Base-by-base conservation (phyloP, 2,329 filamentous ascomycete genomes). In the Orbilia oligospora region DNA sequence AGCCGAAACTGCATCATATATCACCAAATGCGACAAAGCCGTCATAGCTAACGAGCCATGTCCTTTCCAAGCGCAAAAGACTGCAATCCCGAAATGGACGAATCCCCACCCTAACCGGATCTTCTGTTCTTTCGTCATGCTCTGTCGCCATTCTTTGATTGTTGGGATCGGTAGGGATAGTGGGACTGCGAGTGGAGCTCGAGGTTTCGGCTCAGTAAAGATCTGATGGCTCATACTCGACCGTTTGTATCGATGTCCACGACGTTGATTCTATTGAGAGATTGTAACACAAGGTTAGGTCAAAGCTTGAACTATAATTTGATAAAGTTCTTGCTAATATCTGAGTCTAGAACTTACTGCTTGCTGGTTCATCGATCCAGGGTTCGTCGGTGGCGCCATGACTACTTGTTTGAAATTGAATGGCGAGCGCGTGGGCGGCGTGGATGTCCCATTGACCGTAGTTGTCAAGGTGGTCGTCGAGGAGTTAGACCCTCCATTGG, bases 221-320 rank as follows among this genome's bases (percentile, higher is more conserved):
- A 98, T 97, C 84, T 97, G 94, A 84, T 98, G 94, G 20, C 93
- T 97, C 72, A 99, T 92, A 84, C 93, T 97, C 84, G 93, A 97
- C 86, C 98, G 95, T 84, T 97, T 97, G 88, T 99, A 99, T 84
- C 96, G 94, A 86, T 99, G 96, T 80, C 96, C 96, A 79, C 95
- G 91, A 81, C 96, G 90, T 85, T 97, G 93, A 80, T 91, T 97
- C 84, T 67, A 78, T 33, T 48, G 33, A 16, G 20, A 12, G 48
- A 61, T 61, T 38, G 56, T 67, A 9, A 14, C 46, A 78, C 61
- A 69, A 79, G 51, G 44, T 30, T 65, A 61, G 61, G 56, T 49
- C 44, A 69, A 46, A 68, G 80, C 80, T 80, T 80, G 85, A 76
- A 71, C 38, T 38, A 18, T 48, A 49, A 33, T 33, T 22, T n/a